Evolutionary conservation across 805 yeast genomes (phyloP).

Genomic region (Candida chauliodis): DNA sequence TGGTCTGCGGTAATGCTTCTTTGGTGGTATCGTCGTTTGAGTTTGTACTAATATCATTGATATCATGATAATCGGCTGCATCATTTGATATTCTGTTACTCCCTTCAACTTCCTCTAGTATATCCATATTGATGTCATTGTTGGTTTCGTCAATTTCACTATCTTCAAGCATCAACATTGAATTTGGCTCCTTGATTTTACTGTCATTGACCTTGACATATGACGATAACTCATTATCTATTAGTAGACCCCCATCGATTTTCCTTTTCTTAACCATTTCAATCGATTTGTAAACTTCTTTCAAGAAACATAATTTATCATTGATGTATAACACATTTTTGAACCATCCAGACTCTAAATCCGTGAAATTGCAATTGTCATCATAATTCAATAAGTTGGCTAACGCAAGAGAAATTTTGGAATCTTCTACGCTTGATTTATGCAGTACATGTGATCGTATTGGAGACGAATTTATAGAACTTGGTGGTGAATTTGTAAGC

Average conservation of each 20-base stretch:
- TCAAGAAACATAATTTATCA: conserved; percentile 24
- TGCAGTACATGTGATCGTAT: too few relatives aligned
- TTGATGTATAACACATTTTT: conserved; percentile 20
- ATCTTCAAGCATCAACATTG: conserved; percentile 11
- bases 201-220: too few relatives aligned
- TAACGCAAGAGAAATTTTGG: neutral
- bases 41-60: conserved; percentile 13
- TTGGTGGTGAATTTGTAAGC: neutral
- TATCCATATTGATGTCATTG: conserved; percentile 4
- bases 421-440: neutral
- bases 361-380: neutral
- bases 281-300: conserved; percentile 24
- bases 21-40: neutral
- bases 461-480: neutral
- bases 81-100: neutral
- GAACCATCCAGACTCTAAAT: conserved; percentile 22
- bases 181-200: neutral
- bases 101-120: neutral
- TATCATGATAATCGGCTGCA: conserved; percentile 3
- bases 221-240: neutral
- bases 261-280: conserved; percentile 19
- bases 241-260: conserved; percentile 4
- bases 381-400: neutral
- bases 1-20: too few relatives aligned
- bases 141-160: conserved; percentile 9